These are phyloP conservation scores for Phalaenopsis equestris DNA, from an alignment of 106 monocot species.

Conservation along the genomic window DNA sequence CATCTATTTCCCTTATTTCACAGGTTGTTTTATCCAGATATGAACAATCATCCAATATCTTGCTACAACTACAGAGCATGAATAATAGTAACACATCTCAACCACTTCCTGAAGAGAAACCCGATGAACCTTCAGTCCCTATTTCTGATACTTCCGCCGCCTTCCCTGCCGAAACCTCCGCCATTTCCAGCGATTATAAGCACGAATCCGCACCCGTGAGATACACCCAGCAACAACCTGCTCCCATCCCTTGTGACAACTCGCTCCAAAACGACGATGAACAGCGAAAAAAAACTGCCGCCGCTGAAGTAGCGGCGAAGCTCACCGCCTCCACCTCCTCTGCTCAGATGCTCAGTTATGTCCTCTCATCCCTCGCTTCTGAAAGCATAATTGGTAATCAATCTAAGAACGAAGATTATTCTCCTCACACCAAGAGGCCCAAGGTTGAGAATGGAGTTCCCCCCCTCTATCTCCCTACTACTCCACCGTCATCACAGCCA, in stretches of 20 bases:
- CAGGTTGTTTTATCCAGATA: constrained; percentile 30
- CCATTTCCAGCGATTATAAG: neutral
- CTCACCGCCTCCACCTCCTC: constrained; percentile 58
- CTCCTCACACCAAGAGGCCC: constrained; percentile 40
- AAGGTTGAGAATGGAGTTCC: constrained; percentile 38
- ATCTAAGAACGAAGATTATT: constrained; percentile 26
- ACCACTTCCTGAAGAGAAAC: neutral
- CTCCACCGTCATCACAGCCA: constrained; percentile 9
- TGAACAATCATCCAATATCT: constrained; percentile 17
- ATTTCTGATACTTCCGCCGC: neutral
- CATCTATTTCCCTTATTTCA: neutral
- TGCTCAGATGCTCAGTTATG: constrained; percentile 57
- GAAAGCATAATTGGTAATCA: constrained; percentile 31
- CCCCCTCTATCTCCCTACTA: constrained; percentile 14
- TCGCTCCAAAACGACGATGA: constrained; percentile 13
- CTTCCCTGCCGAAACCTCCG: constrained; percentile 1
- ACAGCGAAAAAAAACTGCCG: constrained; percentile 36
- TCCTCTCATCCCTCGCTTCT: constrained; percentile 63
- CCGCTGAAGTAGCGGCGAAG: constrained; percentile 60
- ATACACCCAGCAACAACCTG: constrained; percentile 8
- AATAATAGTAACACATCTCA: neutral
- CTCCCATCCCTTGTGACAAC: neutral
- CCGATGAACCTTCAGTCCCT: constrained; percentile 16
- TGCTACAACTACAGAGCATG: constrained; percentile 5
- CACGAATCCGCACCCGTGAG: neutral